Conservation (phyloP, 345 rosid genomes). For the Populus alba region DNA sequence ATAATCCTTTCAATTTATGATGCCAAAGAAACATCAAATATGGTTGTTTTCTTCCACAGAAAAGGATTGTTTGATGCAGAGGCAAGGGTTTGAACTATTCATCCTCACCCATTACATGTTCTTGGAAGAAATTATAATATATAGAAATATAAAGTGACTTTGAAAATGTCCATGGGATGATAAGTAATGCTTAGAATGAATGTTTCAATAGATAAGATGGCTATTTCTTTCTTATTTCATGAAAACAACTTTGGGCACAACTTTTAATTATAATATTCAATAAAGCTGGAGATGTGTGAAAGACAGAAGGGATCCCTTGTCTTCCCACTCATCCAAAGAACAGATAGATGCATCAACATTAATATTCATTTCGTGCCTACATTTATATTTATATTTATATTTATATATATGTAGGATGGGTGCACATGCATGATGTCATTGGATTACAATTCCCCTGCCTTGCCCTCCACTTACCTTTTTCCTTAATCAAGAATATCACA, state of each 20-base stretch:
- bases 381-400: no score
- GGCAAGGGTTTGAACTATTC: slow-evolving; percentile 11
- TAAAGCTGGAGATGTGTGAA: slow-evolving; percentile 24
- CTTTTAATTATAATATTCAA: background rate
- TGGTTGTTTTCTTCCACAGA: background rate
- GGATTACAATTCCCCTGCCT: background rate
- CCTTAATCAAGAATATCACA: background rate
- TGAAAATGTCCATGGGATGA: background rate
- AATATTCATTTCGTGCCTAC: background rate
- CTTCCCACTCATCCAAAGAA: slow-evolving; percentile 21
- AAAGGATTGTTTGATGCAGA: slow-evolving; percentile 15
- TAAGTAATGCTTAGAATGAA: background rate
- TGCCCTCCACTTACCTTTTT: background rate
- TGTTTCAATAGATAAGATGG: slow-evolving; percentile 7
- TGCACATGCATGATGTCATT: slow-evolving; percentile 16
- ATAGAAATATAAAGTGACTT: background rate
- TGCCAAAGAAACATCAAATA: background rate
- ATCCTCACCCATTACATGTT: background rate
- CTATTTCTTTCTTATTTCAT: background rate
- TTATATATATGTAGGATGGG: background rate
- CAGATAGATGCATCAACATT: background rate
- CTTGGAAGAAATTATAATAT: background rate
- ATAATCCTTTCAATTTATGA: background rate
- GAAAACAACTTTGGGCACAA: slow-evolving; percentile 1
- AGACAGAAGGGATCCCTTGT: slow-evolving; percentile 36